A percentile compares a stretch with the other conserved stretches of the same genome.
These are phyloP conservation scores for Starmerella sirachaensis DNA, from an alignment of 805 yeast genomes.

Conservation along the genomic window DNA sequence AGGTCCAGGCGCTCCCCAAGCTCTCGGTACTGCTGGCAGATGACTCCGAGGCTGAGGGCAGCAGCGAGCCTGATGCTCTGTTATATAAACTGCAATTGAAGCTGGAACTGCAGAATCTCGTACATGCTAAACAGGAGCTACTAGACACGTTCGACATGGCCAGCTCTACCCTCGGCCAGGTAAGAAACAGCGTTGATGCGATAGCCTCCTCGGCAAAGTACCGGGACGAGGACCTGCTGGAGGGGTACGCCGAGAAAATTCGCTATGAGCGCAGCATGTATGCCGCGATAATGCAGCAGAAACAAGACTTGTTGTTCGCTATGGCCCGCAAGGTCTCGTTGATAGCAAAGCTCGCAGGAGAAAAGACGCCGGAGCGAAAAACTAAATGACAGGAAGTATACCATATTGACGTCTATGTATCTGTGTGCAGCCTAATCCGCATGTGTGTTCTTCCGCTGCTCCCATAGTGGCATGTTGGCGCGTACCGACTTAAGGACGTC, in stretches of 20 bases:
- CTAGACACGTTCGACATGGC: conserved; percentile 16
- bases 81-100: conserved; percentile 9
- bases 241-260: conserved; percentile 14
- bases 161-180: conserved; percentile 9
- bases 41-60: neutral
- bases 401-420: too few species aligned
- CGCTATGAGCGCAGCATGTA: conserved; percentile 7
- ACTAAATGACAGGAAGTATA: too few species aligned
- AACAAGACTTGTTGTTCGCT: conserved; percentile 11
- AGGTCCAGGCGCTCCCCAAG: conserved; percentile 18
- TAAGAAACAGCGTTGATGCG: conserved; percentile 12
- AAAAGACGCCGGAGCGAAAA: neutral
- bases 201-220: conserved; percentile 9
- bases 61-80: conserved; percentile 1
- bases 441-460: conserved; percentile 36
- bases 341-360: neutral
- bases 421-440: neutral
- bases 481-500: conserved; percentile 45
- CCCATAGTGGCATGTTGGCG: conserved; percentile 52
- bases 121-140: conserved; percentile 19
- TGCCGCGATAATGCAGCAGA: conserved; percentile 12
- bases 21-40: conserved; percentile 12
- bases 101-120: conserved; percentile 18
- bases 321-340: conserved; percentile 5
- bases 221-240: conserved; percentile 3